A percentile compares a stretch with the other conserved stretches of the same genome.
phyloP scores from a whole-genome alignment of 2,329 filamentous ascomycete species.

The Parastagonospora nodorum region DNA sequence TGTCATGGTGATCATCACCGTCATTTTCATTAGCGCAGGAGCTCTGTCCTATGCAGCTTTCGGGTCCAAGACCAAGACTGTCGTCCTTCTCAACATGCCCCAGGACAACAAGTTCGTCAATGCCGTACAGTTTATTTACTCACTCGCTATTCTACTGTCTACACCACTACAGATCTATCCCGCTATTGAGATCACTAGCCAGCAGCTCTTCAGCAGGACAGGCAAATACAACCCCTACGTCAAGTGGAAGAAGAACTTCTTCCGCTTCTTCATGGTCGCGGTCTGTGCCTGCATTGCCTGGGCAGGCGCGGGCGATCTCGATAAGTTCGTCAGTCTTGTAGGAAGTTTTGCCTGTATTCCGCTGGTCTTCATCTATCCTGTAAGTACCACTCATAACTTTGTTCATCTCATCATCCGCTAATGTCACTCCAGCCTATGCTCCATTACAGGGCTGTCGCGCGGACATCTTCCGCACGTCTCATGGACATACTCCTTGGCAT shows the following conservation, averaged over 20 bases:
- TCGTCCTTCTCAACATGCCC: conserved; percentile 93
- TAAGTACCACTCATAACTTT: conserved; percentile 57
- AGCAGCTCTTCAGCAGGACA: conserved; percentile 88
- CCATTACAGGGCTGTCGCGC: conserved; percentile 81
- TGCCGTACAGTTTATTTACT: conserved; percentile 94
- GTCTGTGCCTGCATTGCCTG: conserved; percentile 87
- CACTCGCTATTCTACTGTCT: conserved; percentile 92
- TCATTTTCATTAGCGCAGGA: conserved; percentile 88
- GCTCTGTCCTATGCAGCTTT: conserved; percentile 95
- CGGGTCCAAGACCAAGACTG: conserved; percentile 92
- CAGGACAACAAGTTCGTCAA: conserved; percentile 97
- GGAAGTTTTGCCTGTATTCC: conserved; percentile 98
- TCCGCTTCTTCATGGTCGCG: conserved; percentile 90
- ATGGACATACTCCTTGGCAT: conserved; percentile 77
- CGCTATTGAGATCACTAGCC: conserved; percentile 94
- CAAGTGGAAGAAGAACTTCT: conserved; percentile 99
- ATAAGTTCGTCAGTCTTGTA: conserved; percentile 96
- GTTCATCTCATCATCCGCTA: conserved; percentile 25
- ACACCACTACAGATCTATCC: conserved; percentile 97
- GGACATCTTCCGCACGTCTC: conserved; percentile 67
- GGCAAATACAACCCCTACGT: conserved; percentile 98
- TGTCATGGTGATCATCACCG: conserved; percentile 94
- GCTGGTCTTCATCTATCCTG: conserved; percentile 95
- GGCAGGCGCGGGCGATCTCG: conserved; percentile 88
- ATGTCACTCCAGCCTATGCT: conserved; percentile 73